These are phyloP conservation scores for Chiua virens DNA, from an alignment of 768 basidiomycete genomes.

Conservation along the genomic window DNA sequence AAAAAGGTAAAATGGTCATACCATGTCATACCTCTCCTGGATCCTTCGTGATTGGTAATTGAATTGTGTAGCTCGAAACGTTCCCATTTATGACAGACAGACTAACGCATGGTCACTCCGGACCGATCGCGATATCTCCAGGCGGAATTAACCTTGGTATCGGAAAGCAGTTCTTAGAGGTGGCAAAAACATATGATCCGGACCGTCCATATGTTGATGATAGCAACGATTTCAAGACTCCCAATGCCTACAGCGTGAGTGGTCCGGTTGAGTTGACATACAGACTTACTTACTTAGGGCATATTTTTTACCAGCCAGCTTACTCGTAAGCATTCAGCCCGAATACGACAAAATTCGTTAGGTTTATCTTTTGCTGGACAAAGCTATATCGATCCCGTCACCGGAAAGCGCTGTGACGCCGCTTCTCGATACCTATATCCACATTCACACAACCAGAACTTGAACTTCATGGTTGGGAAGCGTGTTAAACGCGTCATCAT, in stretches of 20 bases:
- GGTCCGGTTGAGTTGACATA: background rate
- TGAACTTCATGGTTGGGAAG: slow-evolving; percentile 19
- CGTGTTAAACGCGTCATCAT: slow-evolving; percentile 35
- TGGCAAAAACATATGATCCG: slow-evolving; percentile 48
- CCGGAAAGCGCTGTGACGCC: slow-evolving; percentile 29
- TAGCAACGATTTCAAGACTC: slow-evolving; percentile 41
- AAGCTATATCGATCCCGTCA: slow-evolving; percentile 53
- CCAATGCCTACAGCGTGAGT: slow-evolving; percentile 24
- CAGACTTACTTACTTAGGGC: background rate
- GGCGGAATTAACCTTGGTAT: slow-evolving; percentile 3
- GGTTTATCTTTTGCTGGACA: background rate
- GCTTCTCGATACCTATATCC: slow-evolving; percentile 39
- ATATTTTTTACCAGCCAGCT: slow-evolving; percentile 3
- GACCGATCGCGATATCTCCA: slow-evolving; percentile 27
- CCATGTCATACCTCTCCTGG: background rate
- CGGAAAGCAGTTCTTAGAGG: slow-evolving; percentile 47
- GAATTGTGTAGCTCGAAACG: slow-evolving; percentile 22
- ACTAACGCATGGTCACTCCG: slow-evolving; percentile 36
- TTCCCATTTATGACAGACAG: slow-evolving; percentile 27
- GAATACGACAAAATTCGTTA: background rate
- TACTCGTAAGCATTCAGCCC: slow-evolving; percentile 8
- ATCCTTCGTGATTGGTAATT: background rate
- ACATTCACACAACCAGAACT: slow-evolving; percentile 26
- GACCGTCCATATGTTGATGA: slow-evolving; percentile 45
- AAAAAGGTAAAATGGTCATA: slow-evolving; percentile 15